A percentile compares a stretch with the other conserved stretches of the same genome.
phyloP scores from a whole-genome alignment of 805 yeast genomes.

The Alloascoidea africana region DNA sequence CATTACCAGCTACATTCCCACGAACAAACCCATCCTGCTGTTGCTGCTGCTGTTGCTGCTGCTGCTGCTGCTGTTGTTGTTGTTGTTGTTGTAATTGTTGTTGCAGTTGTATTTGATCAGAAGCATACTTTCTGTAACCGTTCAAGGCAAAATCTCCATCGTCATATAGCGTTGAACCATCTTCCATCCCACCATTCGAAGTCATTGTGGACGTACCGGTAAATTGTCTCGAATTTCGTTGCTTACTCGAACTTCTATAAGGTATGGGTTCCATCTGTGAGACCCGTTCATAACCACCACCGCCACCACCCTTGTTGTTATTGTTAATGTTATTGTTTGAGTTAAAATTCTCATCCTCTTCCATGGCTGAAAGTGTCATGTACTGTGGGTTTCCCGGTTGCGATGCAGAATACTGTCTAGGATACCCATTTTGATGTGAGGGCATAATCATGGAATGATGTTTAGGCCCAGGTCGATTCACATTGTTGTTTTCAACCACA shows the following conservation, averaged over 20 bases:
- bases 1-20: constrained; percentile 5
- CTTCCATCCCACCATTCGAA: too few species aligned
- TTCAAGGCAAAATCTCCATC: neutral
- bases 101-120: constrained; percentile 6
- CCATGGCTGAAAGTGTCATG: neutral
- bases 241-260: neutral
- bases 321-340: neutral
- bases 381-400: neutral
- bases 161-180: constrained; percentile 1
- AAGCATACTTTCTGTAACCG: neutral
- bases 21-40: constrained; percentile 2
- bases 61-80: constrained; percentile 5
- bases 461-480: neutral
- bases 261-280: neutral
- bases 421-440: neutral
- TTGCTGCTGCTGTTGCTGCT: constrained; percentile 9
- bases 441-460: neutral
- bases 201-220: too few species aligned
- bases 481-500: neutral
- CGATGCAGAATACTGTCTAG: too few species aligned
- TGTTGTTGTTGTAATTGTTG: constrained; percentile 9
- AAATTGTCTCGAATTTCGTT: constrained; percentile 6
- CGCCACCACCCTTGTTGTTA: neutral
- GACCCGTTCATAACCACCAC: neutral
- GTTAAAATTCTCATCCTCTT: neutral